Conservation (phyloP, 1,284 basidiomycete species). For the Heterobasidion irregulare region DNA sequence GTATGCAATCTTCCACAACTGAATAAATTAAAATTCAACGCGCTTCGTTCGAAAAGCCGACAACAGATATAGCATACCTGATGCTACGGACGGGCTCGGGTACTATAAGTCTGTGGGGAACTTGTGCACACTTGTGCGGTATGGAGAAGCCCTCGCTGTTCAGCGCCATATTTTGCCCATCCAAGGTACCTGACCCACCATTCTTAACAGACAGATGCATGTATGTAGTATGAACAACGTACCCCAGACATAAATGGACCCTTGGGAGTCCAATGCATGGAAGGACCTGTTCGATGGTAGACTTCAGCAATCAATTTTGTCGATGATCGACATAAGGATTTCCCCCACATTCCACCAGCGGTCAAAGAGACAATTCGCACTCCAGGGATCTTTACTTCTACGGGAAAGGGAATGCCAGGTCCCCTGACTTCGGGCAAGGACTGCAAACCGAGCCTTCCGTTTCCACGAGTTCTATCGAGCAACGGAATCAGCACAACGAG, state of each 20-base stretch:
- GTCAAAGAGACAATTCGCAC: slow-evolving; percentile 65
- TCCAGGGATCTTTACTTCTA: slow-evolving; percentile 46
- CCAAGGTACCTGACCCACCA: slow-evolving; percentile 43
- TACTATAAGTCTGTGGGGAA: slow-evolving; percentile 48
- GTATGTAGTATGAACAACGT: slow-evolving; percentile 9
- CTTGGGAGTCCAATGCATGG: slow-evolving; percentile 69
- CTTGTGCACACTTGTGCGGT: slow-evolving; percentile 36
- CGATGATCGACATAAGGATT: background rate
- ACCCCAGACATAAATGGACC: slow-evolving; percentile 82
- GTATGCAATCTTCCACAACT: slow-evolving; percentile 73
- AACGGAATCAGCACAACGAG: background rate
- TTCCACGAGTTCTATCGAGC: slow-evolving; percentile 39
- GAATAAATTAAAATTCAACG: background rate
- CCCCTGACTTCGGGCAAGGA: slow-evolving; percentile 27
- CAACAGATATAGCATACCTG: slow-evolving; percentile 35
- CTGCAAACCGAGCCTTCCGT: slow-evolving; percentile 52
- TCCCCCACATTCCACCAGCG: slow-evolving; percentile 71
- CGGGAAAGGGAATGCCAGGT: slow-evolving; percentile 52
- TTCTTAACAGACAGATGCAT: background rate
- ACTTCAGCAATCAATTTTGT: background rate
- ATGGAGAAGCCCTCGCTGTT: slow-evolving; percentile 50
- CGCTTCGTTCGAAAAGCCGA: no score
- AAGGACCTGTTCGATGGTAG: slow-evolving; percentile 54
- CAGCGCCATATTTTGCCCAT: slow-evolving; percentile 37
- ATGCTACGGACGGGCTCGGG: slow-evolving; percentile 50